Evolutionary conservation across 2,329 filamentous ascomycete genomes (phyloP).

Genomic region (Botrytis fabae): DNA sequence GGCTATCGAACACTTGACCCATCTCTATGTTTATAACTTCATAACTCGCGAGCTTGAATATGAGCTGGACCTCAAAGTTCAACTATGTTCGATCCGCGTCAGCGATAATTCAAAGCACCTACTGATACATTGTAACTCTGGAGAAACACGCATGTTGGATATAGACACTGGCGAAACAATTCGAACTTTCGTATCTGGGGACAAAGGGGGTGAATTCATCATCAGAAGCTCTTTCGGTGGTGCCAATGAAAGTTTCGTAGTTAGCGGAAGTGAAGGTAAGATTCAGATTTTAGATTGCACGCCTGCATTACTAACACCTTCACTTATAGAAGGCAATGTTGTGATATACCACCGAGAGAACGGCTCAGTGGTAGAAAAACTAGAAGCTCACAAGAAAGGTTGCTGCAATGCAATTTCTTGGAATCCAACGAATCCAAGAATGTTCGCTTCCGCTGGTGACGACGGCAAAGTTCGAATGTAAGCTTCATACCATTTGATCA

Average conservation of each 20-base stretch:
- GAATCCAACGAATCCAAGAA: slow-evolving; percentile 78
- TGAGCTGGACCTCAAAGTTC: slow-evolving; percentile 66
- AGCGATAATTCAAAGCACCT: slow-evolving; percentile 78
- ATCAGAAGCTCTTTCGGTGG: slow-evolving; percentile 86
- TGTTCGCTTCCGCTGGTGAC: slow-evolving; percentile 91
- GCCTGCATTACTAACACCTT: slow-evolving; percentile 24
- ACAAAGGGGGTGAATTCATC: slow-evolving; percentile 72
- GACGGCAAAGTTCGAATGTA: slow-evolving; percentile 84
- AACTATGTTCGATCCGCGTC: slow-evolving; percentile 77
- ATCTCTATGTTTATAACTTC: slow-evolving; percentile 81
- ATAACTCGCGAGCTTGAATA: slow-evolving; percentile 72
- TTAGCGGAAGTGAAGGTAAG: slow-evolving; percentile 87
- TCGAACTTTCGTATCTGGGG: slow-evolving; percentile 68
- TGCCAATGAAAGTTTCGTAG: slow-evolving; percentile 85
- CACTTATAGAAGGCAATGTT: slow-evolving; percentile 58
- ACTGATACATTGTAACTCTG: slow-evolving; percentile 78
- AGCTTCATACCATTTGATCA: slow-evolving; percentile 43
- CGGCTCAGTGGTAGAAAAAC: slow-evolving; percentile 70
- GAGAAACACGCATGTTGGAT: slow-evolving; percentile 76
- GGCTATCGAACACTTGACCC: slow-evolving; percentile 68
- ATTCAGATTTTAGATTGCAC: slow-evolving; percentile 15
- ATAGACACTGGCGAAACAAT: slow-evolving; percentile 70
- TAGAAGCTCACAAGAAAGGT: slow-evolving; percentile 72
- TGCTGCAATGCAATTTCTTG: slow-evolving; percentile 86
- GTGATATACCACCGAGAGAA: slow-evolving; percentile 91